Percentiles rank a stretch among this genome's conserved stretches.
Conservation (phyloP, 345 rosid species). For the Trapa incisa region DNA sequence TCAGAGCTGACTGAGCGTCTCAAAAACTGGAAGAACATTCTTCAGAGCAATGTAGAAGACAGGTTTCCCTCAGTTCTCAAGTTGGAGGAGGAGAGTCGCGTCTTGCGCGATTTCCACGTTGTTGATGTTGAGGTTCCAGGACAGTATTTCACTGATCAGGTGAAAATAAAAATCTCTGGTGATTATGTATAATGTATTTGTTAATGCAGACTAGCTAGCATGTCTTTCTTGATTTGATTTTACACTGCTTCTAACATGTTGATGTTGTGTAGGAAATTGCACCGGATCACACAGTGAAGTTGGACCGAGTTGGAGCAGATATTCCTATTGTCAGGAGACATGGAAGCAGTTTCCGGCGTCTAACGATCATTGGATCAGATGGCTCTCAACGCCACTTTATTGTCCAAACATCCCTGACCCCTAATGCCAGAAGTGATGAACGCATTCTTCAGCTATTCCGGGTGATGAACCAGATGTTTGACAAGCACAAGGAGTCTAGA, state of each 20-base stretch:
- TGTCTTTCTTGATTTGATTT: not conserved
- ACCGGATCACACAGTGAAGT: conserved; percentile 83
- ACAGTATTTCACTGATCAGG: conserved; percentile 96
- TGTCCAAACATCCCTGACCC: conserved; percentile 97
- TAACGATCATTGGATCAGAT: conserved; percentile 92
- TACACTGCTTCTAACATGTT: conserved; percentile 7
- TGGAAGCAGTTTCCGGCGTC: conserved; percentile 96
- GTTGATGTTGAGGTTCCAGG: conserved; percentile 99
- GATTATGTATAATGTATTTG: not conserved
- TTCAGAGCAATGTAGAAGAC: conserved; percentile 98
- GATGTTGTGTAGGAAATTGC: conserved; percentile 65
- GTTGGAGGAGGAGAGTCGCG: conserved; percentile 95
- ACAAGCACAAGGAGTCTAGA: conserved; percentile 93
- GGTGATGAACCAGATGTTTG: conserved; percentile 98
- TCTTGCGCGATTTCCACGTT: conserved; percentile 82
- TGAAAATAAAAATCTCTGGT: conserved; percentile 11
- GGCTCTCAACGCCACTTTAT: conserved; percentile 93
- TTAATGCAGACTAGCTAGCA: not conserved
- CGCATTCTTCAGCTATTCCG: conserved; percentile 96
- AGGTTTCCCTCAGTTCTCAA: conserved; percentile 91
- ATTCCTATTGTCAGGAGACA: conserved; percentile 94
- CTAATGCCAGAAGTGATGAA: conserved; percentile 97
- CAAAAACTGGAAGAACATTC: conserved; percentile 95
- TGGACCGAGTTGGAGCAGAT: conserved; percentile 91
- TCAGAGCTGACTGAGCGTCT: conserved; percentile 77